A percentile compares a stretch with the other conserved stretches of the same genome.
Evolutionary conservation across 805 yeast genomes (phyloP).

Genomic region (Metschnikowia lachancei): DNA sequence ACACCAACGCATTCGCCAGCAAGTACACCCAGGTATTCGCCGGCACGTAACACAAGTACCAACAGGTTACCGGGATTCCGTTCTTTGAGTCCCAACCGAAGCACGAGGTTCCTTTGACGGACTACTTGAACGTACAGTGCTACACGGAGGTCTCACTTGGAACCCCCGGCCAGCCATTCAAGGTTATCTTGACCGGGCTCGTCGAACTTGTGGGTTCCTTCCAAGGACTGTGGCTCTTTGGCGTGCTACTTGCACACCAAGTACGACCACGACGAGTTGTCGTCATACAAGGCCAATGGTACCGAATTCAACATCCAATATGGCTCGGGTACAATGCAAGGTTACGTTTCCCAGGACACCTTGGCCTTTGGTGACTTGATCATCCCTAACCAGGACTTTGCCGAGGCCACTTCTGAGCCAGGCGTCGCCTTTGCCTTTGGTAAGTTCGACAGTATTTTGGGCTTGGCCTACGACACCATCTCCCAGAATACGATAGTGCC

Average conservation of each 20-base stretch:
- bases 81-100: conserved; percentile 16
- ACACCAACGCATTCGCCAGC: conserved; percentile 55
- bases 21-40: conserved; percentile 57
- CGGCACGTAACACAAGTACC: conserved; percentile 21
- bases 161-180: conserved; percentile 89
- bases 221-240: conserved; percentile 81
- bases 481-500: conserved; percentile 89
- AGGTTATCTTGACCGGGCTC: conserved; percentile 96
- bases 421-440: conserved; percentile 98
- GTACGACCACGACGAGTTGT: conserved; percentile 80
- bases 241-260: conserved; percentile 94
- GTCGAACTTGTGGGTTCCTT: conserved; percentile 96
- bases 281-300: conserved; percentile 85
- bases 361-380: conserved; percentile 77
- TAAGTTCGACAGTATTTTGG: conserved; percentile 96
- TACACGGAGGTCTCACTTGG: conserved; percentile 89
- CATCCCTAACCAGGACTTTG: conserved; percentile 89
- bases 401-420: conserved; percentile 96
- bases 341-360: conserved; percentile 85
- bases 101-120: conserved; percentile 82
- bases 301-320: conserved; percentile 80
- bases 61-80: conserved; percentile 22
- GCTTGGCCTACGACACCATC: conserved; percentile 89
- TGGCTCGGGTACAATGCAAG: conserved; percentile 91
- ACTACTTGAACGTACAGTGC: conserved; percentile 94